phyloP scores from a whole-genome alignment of 176 grass and related monocot species.

The Calamus simplicifolius region DNA sequence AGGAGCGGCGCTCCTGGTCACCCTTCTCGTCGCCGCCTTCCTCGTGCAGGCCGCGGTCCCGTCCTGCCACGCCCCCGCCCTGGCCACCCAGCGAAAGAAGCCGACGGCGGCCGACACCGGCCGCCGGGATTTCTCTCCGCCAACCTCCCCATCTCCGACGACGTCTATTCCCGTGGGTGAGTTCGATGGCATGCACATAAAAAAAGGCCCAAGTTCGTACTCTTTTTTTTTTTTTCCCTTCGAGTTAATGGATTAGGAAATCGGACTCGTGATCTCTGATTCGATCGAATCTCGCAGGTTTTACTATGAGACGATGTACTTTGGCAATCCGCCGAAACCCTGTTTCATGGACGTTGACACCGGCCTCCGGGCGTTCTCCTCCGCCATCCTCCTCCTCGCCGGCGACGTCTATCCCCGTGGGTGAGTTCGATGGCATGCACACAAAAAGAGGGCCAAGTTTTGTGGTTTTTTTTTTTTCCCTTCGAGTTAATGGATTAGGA shows the following conservation, averaged over 20 bases:
- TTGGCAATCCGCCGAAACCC: constrained; percentile 72
- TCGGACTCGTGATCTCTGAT: constrained; percentile 2
- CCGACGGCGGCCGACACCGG: neutral
- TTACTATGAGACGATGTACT: constrained; percentile 57
- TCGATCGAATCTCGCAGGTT: constrained; percentile 28
- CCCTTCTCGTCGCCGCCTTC: neutral
- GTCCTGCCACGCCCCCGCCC: neutral
- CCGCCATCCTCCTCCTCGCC: constrained; percentile 57
- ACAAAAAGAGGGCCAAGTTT: neutral
- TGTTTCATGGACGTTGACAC: constrained; percentile 92
- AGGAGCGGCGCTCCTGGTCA: neutral
- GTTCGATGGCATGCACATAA: too few species aligned
- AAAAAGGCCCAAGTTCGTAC: neutral
- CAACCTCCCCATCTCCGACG: constrained; percentile 56
- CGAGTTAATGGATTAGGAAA: too few species aligned
- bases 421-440: constrained; percentile 9
- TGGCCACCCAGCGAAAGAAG: neutral
- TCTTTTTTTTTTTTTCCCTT: too few species aligned
- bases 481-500: too few species aligned
- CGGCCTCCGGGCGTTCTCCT: constrained; percentile 18
- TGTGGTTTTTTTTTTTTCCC: too few species aligned
- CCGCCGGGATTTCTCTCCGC: constrained; percentile 18
- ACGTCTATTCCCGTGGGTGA: constrained; percentile 69
- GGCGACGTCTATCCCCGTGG: constrained; percentile 67
- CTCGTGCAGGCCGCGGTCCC: neutral